Base-by-base conservation (phyloP, 768 basidiomycete genomes). In the Trametes elegans region DNA sequence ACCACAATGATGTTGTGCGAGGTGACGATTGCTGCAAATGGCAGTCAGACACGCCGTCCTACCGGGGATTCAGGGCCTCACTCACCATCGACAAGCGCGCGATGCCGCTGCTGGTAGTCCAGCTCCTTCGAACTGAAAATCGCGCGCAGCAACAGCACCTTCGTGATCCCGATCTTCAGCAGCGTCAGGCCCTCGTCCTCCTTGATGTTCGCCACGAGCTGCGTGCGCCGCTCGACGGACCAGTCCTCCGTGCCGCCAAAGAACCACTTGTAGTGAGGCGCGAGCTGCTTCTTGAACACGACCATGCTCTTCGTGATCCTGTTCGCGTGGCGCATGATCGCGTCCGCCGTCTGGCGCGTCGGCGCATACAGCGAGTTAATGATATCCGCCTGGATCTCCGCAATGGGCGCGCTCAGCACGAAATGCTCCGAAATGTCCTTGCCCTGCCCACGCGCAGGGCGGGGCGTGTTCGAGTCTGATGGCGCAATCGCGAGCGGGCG, bases 1-100 rank as follows among this genome's bases (percentile, higher is more conserved):
- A 93, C 78, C 49, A 90, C 80, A 64, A 93, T 90, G 55, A 88
- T 84, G 63, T 93, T 93, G 73, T 93, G 91, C 1, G 91, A 88
- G 0, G 89, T 88, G 51, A 90, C 82, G 58, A 93, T 88, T 2
- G 91, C 90, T 89, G 57, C 18, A 49, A 41, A 52, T 29, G 28
- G n/a, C n/a, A n/a, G n/a, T n/a, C n/a, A n/a, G n/a, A n/a, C n/a
- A n/a, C n/a, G n/a, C n/a, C n/a, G n/a, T n/a, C n/a, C n/a, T n/a
- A n/a, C n/a, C n/a, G n/a, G n/a, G n/a, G n/a, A n/a, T n/a, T n/a
- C n/a, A n/a, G n/a, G n/a, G n/a, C n/a, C n/a, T n/a, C n/a, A 63
- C 81, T 63, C 63, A 90, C 90, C 90, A 74, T 93, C 91, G 39
- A 84, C 73, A 26, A 93, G 76, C 0, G 91, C 91, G 59, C 79